Evolutionary conservation across 352 stramenopile genomes (phyloP).

Genomic region (Globisporangium spiculum): DNA sequence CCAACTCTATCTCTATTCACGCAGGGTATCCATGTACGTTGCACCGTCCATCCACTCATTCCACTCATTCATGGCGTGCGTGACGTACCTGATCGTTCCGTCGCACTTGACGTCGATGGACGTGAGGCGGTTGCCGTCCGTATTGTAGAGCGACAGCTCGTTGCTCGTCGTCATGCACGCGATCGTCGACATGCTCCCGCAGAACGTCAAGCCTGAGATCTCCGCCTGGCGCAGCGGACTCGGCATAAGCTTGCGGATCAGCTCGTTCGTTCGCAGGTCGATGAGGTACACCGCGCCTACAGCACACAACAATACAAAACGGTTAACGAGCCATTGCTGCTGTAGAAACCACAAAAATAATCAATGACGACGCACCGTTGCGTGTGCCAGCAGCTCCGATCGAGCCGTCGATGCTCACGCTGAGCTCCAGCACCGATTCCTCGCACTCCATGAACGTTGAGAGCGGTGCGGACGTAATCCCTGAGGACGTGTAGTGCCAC

Average conservation of each 20-base stretch:
- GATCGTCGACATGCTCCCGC: conserved; percentile 42
- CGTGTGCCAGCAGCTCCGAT: conserved; percentile 56
- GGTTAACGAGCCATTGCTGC: neutral
- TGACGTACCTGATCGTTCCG: conserved; percentile 52
- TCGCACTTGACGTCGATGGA: conserved; percentile 60
- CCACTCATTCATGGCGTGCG: neutral
- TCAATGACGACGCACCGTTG: conserved; percentile 38
- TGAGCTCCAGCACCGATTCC: conserved; percentile 62
- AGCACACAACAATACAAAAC: neutral
- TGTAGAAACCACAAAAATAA: neutral
- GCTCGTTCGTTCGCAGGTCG: conserved; percentile 60
- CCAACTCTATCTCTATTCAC: neutral
- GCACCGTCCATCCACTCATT: neutral
- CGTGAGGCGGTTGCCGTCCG: conserved; percentile 54
- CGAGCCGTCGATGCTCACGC: conserved; percentile 63
- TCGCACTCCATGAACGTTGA: conserved; percentile 78
- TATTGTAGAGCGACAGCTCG: conserved; percentile 66
- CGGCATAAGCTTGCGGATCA: conserved; percentile 57
- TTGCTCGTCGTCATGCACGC: conserved; percentile 70
- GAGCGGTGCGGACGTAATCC: conserved; percentile 59
- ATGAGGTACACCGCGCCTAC: conserved; percentile 66
- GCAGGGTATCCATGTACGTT: neutral
- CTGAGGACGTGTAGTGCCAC: conserved; percentile 72
- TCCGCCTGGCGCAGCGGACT: conserved; percentile 55
- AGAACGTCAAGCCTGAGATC: conserved; percentile 66